phyloP scores from a whole-genome alignment of 768 basidiomycete species.

The Gloeostereum incarnatum region DNA sequence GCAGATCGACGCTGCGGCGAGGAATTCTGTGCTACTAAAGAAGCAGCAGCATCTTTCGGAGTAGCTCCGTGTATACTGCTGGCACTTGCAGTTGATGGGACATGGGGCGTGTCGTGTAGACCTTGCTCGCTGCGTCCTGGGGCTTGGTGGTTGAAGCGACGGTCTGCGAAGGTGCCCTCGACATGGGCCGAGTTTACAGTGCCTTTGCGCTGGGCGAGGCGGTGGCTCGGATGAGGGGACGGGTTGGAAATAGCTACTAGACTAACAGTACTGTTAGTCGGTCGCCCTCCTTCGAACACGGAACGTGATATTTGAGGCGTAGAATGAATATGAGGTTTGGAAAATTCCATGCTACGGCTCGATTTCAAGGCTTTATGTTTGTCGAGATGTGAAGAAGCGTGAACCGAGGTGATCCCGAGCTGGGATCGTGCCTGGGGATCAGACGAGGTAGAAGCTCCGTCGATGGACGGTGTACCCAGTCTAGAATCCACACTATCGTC shows the following conservation, averaged over 20 bases:
- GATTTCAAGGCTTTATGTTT: slow-evolving; percentile 43
- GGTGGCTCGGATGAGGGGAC: no score
- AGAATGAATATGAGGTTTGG: no score
- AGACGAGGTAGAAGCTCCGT: slow-evolving; percentile 26
- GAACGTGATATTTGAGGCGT: no score
- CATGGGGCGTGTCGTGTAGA: no score
- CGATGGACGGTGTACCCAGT: slow-evolving; percentile 33
- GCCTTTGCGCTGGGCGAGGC: slow-evolving; percentile 14
- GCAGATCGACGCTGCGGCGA: slow-evolving; percentile 32
- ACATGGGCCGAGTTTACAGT: slow-evolving; percentile 15
- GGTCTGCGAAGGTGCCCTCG: slow-evolving; percentile 13
- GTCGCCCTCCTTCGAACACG: no score
- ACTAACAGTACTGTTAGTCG: no score
- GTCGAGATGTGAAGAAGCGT: slow-evolving; percentile 21
- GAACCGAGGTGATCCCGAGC: slow-evolving; percentile 12
- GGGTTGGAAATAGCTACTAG: no score
- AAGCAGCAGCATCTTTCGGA: slow-evolving; percentile 12
- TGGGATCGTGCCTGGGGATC: slow-evolving; percentile 11
- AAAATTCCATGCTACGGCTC: slow-evolving; percentile 58
- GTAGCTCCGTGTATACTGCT: slow-evolving; percentile 11
- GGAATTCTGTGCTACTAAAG: slow-evolving; percentile 12
- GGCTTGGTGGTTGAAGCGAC: slow-evolving; percentile 3
- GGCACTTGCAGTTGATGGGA: no score
- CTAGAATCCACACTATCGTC: slow-evolving; percentile 19
- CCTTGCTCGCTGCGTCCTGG: background rate